Evolutionary conservation across 1,139 yeast species (phyloP), one percentile per base, ranked within the genome.

Genomic region (Sugiyamaella paludigena): DNA sequence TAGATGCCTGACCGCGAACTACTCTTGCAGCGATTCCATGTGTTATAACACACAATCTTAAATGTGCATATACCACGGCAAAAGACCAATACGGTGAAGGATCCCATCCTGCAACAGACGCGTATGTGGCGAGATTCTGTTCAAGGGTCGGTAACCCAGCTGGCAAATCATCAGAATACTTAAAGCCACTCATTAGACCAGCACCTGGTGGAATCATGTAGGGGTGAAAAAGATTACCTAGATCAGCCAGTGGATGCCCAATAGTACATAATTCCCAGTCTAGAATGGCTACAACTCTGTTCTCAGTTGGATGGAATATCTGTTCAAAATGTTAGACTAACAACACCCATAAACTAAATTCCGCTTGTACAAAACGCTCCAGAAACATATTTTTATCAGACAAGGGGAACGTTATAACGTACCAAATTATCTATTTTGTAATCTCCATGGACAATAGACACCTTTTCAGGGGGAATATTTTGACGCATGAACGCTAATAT

Each of bases 221-320:
- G 3, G 84, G 81, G 57, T 81, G 86, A 30, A 81, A 66, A 40
- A 80, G 71, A 58, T 82, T 82, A 19, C 84, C 79, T 45, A 82
- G 67, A 57, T 82, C 87, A 48, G 83, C 81, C 46, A 81, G 64
- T 1, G 87, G 87, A 55, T 81, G 84, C 0, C 87, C 87, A 54
- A 80, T 72, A 0, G 87, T 82, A 58, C 86, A 80, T 35, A 82
- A 70, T 60, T 82, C 87, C 87, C 87, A 82, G 61, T 82, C 87
- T 44, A 82, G 69, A 1, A 82, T 79, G 0, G 85, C 85, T 47
- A 76, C 67, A 3, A 81, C 81, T 41, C 67, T 63, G 16, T 77
- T 75, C 41, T 75, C 73, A 1, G 73, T 67, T 7, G 78, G 77
- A 56, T 80, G 79, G 60, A 78, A 81, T 8, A 82, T 68, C 49